Percentiles rank a stretch among this genome's conserved stretches.
Conservation (phyloP, 495 filamentous ascomycete genomes). For the Hyaloscypha hepaticicola region DNA sequence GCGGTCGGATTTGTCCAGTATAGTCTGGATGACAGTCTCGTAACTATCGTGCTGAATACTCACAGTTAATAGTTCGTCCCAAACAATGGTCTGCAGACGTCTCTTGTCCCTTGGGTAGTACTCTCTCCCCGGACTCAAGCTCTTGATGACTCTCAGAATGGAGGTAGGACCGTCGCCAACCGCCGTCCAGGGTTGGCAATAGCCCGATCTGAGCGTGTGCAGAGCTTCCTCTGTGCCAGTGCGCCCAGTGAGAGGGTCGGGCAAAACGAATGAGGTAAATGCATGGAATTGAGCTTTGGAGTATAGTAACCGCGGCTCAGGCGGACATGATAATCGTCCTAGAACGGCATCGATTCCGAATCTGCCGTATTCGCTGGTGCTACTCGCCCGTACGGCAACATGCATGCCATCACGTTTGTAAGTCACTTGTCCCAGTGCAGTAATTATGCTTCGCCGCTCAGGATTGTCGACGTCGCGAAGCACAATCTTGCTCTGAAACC, state of each 20-base stretch:
- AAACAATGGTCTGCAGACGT: constrained; percentile 29
- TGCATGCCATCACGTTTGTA: constrained; percentile 30
- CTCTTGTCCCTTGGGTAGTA: constrained; percentile 52
- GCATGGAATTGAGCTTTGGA: constrained; percentile 58
- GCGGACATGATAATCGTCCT: constrained; percentile 45
- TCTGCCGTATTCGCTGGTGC: constrained; percentile 25
- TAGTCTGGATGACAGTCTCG: constrained; percentile 38
- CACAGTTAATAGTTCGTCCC: constrained; percentile 36
- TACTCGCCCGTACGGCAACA: not conserved
- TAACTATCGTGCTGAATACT: constrained; percentile 56
- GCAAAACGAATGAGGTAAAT: constrained; percentile 54
- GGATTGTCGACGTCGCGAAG: not conserved
- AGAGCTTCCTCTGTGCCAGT: constrained; percentile 64
- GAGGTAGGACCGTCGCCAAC: constrained; percentile 26
- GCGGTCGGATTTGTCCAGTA: constrained; percentile 41
- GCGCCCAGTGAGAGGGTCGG: constrained; percentile 54
- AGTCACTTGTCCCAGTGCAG: constrained; percentile 52
- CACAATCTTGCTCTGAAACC: constrained; percentile 26
- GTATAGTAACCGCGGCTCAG: constrained; percentile 46
- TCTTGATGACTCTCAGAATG: constrained; percentile 40
- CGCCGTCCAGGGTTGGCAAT: constrained; percentile 42
- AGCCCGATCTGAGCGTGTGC: constrained; percentile 48
- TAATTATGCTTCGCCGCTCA: constrained; percentile 39
- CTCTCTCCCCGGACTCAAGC: constrained; percentile 47
- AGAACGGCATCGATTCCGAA: constrained; percentile 50